phyloP scores from a whole-genome alignment of 768 basidiomycete species.

The Sistotremastrum niveocremeum region DNA sequence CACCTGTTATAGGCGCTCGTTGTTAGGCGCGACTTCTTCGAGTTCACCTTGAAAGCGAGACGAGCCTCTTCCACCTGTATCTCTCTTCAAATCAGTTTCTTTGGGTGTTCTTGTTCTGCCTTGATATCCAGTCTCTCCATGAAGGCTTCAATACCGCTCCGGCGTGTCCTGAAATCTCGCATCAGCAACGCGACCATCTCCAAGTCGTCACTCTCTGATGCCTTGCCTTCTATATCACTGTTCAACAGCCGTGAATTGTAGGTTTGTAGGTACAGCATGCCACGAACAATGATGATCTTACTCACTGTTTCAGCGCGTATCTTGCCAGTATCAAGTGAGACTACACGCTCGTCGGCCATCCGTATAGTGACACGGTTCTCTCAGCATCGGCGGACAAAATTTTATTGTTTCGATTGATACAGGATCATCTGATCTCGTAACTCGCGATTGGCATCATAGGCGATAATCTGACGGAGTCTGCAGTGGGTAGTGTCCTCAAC shows the following conservation, averaged over 20 bases:
- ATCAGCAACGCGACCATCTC: too few species aligned
- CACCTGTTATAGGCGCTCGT: too few species aligned
- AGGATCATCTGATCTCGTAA: constrained; percentile 43
- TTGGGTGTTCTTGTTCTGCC: too few species aligned
- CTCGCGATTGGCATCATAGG: constrained; percentile 7
- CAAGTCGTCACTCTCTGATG: too few species aligned
- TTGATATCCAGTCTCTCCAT: too few species aligned
- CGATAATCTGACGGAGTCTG: not conserved
- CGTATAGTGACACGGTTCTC: not conserved
- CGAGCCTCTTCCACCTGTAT: too few species aligned
- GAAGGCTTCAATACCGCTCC: too few species aligned
- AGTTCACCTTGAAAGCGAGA: too few species aligned
- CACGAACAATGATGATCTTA: not conserved
- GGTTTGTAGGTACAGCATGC: constrained; percentile 1
- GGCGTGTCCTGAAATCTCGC: too few species aligned
- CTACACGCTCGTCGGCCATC: not conserved
- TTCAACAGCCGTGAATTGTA: constrained; percentile 12
- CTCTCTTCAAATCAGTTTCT: too few species aligned
- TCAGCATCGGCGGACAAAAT: constrained; percentile 28
- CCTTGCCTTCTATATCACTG: too few species aligned
- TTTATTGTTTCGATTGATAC: constrained; percentile 39
- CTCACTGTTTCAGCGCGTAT: constrained; percentile 21
- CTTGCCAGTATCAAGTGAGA: constrained; percentile 24
- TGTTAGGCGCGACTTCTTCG: too few species aligned
- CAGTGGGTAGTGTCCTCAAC: constrained; percentile 39